Base-by-base conservation (phyloP, 345 rosid species). In the Citrus mangshanensis region DNA sequence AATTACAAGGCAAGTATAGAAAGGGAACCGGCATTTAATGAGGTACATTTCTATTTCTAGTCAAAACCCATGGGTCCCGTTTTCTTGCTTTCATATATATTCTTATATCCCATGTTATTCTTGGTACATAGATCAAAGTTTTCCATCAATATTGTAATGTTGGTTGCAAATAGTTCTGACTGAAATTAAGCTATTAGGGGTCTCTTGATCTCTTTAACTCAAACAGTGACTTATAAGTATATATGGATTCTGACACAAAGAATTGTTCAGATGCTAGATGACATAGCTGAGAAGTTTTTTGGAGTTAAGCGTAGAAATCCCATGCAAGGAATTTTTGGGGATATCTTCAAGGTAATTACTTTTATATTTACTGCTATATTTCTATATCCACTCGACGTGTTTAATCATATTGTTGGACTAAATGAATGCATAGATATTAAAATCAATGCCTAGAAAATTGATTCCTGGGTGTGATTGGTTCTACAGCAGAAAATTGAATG, bases 281-380 rank as follows among this genome's bases (percentile, higher is more conserved):
- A 88, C 66, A 91, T 89, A 75, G 98, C 93, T 3, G 95, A 93
- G 88, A 87, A 77, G 88, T 92, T 92, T 74, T 93, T 87, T 27
- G 97, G 99, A 22, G 93, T 92, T 64, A 89, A 78, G 64, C 98
- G 96, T 64, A 91, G 89, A 82, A 91, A 90, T 89, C 96, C 93
- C 59, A 71, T 95, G 77, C 95, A 92, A 84, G 95, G 94, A 80
- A 85, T 93, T 90, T 92, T 95, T 61, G 97, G 99, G 24, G 99
- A 95, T 73, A 75, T 93, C 65, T 90, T 95, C 81, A 87, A 93
- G 94, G 97, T 90, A 46, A 77, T 49, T 66, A 64, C 60, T 49
- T 24, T 24, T 32, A n/a, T 1, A 16, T 21, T 27, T 12, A 6
- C 68, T 51, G 24, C 12, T 51, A 28, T 65, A 40, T 42, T 32